These are phyloP conservation scores for sunflower (Helianthus annuus) DNA, from an alignment of 129 eudicot genomes.

Conservation along the genomic window DNA sequence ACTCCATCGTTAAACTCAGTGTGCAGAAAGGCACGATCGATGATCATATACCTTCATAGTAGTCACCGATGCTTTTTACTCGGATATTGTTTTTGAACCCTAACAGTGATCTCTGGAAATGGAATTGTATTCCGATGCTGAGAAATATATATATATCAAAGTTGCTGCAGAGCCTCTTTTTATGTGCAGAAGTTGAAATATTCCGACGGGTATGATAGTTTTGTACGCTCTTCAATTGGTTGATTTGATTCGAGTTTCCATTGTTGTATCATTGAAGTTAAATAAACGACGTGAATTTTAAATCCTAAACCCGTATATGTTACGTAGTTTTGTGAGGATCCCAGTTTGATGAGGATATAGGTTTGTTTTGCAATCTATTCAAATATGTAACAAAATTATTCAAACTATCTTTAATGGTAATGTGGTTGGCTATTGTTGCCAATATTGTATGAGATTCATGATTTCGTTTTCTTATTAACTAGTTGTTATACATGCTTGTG, in stretches of 20 bases:
- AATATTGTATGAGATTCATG: background rate
- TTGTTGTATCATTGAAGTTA: constrained; percentile 28
- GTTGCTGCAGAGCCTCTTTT: background rate
- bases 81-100: background rate
- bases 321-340: constrained; percentile 2
- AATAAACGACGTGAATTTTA: constrained; percentile 14
- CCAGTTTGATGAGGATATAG: constrained; percentile 8
- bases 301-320: background rate
- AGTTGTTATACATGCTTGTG: background rate
- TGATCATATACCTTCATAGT: constrained; percentile 4
- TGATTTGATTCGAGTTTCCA: constrained; percentile 21
- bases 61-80: background rate
- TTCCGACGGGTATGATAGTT: constrained; percentile 13
- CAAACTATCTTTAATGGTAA: background rate
- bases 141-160: background rate
- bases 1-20: constrained; percentile 6
- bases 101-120: constrained; percentile 7
- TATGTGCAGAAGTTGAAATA: constrained; percentile 1
- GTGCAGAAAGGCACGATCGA: constrained; percentile 7
- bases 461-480: background rate
- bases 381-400: constrained; percentile 14
- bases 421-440: constrained; percentile 14
- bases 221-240: constrained; percentile 8
- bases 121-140: background rate
- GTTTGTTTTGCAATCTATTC: background rate